Conservation (phyloP, 208 protist genomes). For the Leishmania martiniquensis region DNA sequence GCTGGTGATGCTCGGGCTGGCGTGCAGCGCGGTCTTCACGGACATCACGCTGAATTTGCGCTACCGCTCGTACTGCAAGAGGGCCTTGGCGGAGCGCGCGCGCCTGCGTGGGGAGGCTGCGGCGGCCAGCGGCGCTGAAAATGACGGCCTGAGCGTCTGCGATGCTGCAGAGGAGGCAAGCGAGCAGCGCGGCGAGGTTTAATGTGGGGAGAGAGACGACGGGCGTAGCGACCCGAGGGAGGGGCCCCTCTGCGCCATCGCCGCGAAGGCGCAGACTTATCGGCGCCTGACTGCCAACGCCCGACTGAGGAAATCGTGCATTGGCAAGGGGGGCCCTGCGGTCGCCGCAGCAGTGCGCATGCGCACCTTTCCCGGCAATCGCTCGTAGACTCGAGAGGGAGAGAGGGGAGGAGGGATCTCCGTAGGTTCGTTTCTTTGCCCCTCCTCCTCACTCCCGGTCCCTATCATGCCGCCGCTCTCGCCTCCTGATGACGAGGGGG, state of each 20-base stretch:
- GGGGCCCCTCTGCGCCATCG: neutral
- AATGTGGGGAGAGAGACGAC: neutral
- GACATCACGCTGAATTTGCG: constrained; percentile 36
- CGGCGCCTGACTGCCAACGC: no score
- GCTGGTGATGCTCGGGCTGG: constrained; percentile 40
- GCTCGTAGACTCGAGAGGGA: no score
- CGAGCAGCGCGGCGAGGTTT: neutral
- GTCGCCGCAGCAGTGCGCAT: no score
- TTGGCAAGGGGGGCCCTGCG: no score
- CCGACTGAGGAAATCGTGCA: no score
- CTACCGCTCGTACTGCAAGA: constrained; percentile 46
- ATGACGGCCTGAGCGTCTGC: neutral
- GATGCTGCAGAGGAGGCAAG: neutral
- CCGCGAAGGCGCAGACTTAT: no score
- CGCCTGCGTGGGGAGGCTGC: constrained; percentile 27
- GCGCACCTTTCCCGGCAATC: no score
- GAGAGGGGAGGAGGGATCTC: no score
- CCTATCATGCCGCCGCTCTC: no score
- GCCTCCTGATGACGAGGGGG: no score
- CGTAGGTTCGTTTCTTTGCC: no score
- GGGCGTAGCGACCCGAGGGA: neutral
- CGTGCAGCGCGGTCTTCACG: constrained; percentile 32
- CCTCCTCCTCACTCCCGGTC: no score
- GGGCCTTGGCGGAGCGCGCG: constrained; percentile 47
- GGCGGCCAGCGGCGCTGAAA: neutral